Evolutionary conservation across 805 yeast genomes (phyloP).

Genomic region (Yamadazyma nakazawae): DNA sequence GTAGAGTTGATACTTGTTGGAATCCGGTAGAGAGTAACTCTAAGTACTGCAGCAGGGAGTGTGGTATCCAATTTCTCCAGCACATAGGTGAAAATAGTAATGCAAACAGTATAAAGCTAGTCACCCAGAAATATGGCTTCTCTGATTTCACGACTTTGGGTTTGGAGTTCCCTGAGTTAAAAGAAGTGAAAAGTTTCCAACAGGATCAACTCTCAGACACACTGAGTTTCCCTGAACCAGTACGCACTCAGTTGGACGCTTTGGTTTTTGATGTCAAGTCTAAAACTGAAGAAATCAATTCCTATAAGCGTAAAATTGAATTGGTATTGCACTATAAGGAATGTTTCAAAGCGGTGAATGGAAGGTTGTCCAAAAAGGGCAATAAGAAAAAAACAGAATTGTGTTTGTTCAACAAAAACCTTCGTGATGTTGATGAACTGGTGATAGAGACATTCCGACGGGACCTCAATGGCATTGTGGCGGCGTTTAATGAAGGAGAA

Average conservation of each 20-base stretch:
- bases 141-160: slow-evolving; percentile 26
- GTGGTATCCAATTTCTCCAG: slow-evolving; percentile 49
- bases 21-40: slow-evolving; percentile 49
- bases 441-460: slow-evolving; percentile 2
- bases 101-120: slow-evolving; percentile 17
- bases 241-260: slow-evolving; percentile 17
- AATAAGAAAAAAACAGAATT: slow-evolving; percentile 14
- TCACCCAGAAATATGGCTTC: slow-evolving; percentile 11
- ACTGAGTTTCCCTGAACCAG: slow-evolving; percentile 17
- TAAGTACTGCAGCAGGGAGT: slow-evolving; percentile 73
- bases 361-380: slow-evolving; percentile 19
- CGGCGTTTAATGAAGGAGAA: slow-evolving; percentile 1
- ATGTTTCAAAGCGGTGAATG: slow-evolving; percentile 35
- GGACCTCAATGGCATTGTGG: slow-evolving; percentile 3
- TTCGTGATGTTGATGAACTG: slow-evolving; percentile 6
- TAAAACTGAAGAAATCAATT: slow-evolving; percentile 13
- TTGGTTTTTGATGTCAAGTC: slow-evolving; percentile 17
- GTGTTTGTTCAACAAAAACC: slow-evolving; percentile 10
- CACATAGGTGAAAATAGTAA: neutral
- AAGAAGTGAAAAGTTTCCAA: slow-evolving; percentile 25
- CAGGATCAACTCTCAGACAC: slow-evolving; percentile 6
- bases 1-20: slow-evolving; percentile 58
- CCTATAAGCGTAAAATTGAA: slow-evolving; percentile 11
- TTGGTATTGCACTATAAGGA: slow-evolving; percentile 34
- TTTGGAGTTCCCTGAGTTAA: slow-evolving; percentile 42